Evolutionary conservation across 257 asterid genomes (phyloP), one percentile per base, ranked within the genome.

Genomic region (Apocynum venetum): DNA sequence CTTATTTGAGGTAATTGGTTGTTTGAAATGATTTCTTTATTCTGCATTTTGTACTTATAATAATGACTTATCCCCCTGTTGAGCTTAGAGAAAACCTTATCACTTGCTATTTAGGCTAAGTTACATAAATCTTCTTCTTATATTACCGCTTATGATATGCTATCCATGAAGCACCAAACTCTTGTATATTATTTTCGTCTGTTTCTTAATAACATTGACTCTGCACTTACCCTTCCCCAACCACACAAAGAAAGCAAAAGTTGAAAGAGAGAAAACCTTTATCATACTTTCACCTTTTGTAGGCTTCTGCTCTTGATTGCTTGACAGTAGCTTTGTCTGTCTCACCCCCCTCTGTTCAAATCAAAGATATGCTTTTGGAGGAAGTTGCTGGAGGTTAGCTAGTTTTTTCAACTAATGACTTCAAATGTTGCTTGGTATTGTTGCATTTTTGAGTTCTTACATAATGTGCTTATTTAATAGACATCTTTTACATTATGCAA

Each of bases 241-340:
- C 68, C 17, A 63, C 20, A 3, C 44, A 31, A 35, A 31, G 63
- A 71, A 48, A 71, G 20, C 3, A 71, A 48, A 44, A 20, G 43
- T 55, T 31, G 36, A 4, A 73, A 14, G 25, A 40, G 76, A 8
- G 61, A 71, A 25, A 25, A 71, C 38, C 43, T 71, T 14, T 71
- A 14, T 71, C 43, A 31, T 36, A 52, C 10, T 49, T 48, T 47
- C 7, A 19, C 25, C 46, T n/a, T 79, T 82, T 83, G 82, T 90
- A 94, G 98, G 97, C 85, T 71, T 86, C 89, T 41, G 90, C 96
- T 59, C 68, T 92, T 75, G 85, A 84, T 86, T 94, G 97, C 87
- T 88, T 92, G 87, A 88, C 88, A 53, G 80, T 86, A 65, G 97
- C 97, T 79, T 82, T 94, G 70, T 91, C 97, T 25, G 89, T 86